Evolutionary conservation across 2,329 filamentous ascomycete genomes (phyloP).

Genomic region (Blastomyces parvus): DNA sequence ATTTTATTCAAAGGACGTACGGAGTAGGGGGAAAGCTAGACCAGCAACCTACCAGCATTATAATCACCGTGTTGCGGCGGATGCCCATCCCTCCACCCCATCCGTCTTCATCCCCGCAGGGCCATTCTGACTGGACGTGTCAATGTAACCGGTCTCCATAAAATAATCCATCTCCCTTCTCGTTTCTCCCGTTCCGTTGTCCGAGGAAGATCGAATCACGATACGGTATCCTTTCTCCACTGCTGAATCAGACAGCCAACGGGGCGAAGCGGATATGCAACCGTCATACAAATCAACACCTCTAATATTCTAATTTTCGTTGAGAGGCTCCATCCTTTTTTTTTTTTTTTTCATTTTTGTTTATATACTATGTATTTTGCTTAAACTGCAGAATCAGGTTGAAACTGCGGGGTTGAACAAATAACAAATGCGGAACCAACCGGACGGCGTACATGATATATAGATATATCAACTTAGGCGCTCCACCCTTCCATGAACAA

Average conservation of each 20-base stretch:
- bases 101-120: not conserved
- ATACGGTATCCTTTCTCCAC: not conserved
- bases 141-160: not conserved
- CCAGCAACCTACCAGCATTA: not conserved
- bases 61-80: not conserved
- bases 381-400: not conserved
- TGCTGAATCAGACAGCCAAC: not conserved
- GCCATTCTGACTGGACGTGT: not conserved
- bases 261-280: not conserved
- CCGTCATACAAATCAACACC: not conserved
- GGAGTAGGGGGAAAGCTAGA: not conserved
- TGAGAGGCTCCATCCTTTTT: not conserved
- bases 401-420: not conserved
- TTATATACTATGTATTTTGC: too few relatives aligned
- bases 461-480: not conserved
- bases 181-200: not conserved
- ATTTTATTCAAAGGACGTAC: not conserved
- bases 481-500: not conserved
- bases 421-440: not conserved
- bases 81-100: not conserved
- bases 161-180: not conserved
- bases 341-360: too few relatives aligned
- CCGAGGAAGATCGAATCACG: not conserved
- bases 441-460: not conserved
- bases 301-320: too few relatives aligned